Conservation (phyloP, 208 protist species). For the Acanthamoeba quina region DNA sequence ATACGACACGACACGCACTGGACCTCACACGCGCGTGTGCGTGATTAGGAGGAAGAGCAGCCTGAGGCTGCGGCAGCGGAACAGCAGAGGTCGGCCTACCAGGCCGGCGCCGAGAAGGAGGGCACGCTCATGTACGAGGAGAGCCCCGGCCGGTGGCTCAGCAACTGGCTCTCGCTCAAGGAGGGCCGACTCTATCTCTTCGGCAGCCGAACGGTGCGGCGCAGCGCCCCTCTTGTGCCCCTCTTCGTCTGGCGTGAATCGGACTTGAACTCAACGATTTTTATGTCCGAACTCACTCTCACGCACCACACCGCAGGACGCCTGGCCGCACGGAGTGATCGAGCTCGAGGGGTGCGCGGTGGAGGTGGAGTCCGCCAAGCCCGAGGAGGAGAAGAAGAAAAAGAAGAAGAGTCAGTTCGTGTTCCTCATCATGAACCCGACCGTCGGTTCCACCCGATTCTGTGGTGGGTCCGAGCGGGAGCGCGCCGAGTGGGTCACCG, state of each 20-base stretch:
- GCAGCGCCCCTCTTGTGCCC: neutral
- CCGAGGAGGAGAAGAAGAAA: conserved; percentile 49
- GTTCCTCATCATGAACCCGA: conserved; percentile 50
- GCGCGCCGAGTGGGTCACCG: conserved; percentile 31
- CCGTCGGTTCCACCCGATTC: conserved; percentile 13
- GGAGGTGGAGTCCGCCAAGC: conserved; percentile 16
- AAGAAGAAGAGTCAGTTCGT: conserved; percentile 55
- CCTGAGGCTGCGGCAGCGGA: neutral
- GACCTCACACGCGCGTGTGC: neutral
- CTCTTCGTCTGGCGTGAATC: neutral
- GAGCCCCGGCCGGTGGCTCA: conserved; percentile 30
- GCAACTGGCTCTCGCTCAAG: conserved; percentile 54
- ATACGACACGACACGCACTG: neutral
- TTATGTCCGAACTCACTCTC: no score
- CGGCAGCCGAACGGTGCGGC: conserved; percentile 5
- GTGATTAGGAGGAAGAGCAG: neutral
- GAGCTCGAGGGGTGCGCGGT: conserved; percentile 38
- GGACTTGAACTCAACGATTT: neutral
- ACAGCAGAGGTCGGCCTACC: conserved; percentile 4
- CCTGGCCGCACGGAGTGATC: conserved; percentile 48
- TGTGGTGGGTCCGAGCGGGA: conserved; percentile 16
- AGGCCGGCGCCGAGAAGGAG: conserved; percentile 24
- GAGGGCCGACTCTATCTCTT: conserved; percentile 44
- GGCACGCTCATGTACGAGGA: conserved; percentile 45
- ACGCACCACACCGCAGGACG: neutral